A percentile compares a stretch with the other conserved stretches of the same genome.
Evolutionary conservation across 805 yeast genomes (phyloP).

Genomic region (Limtongia smithiae): DNA sequence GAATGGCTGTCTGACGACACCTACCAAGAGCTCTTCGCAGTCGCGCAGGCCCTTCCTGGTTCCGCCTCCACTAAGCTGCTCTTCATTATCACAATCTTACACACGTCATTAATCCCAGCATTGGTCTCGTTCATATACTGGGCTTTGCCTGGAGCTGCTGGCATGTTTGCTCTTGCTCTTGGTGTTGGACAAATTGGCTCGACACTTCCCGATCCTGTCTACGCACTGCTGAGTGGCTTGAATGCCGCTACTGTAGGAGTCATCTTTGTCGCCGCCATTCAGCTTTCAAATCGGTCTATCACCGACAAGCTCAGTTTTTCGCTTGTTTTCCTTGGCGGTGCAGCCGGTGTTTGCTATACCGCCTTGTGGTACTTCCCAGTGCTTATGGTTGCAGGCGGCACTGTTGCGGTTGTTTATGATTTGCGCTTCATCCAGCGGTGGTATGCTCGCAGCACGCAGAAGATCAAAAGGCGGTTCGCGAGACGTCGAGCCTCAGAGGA

Average conservation of each 20-base stretch:
- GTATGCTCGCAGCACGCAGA: too few species aligned
- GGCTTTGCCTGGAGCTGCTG: constrained; percentile 26
- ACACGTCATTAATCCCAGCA: constrained; percentile 20
- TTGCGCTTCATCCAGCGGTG: too few species aligned
- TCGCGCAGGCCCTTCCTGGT: constrained; percentile 26
- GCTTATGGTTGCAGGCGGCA: constrained; percentile 22
- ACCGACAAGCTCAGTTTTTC: constrained; percentile 23
- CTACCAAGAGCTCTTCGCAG: constrained; percentile 23
- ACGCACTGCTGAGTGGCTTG: constrained; percentile 22
- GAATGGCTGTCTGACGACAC: constrained; percentile 22
- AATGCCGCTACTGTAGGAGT: constrained; percentile 27
- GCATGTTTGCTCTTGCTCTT: constrained; percentile 21
- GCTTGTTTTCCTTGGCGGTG: constrained; percentile 19
- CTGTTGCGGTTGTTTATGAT: constrained; percentile 16
- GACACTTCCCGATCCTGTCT: constrained; percentile 21
- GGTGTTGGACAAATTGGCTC: constrained; percentile 23
- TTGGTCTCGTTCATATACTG: constrained; percentile 22
- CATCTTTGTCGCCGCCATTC: constrained; percentile 21
- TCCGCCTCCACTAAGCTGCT: constrained; percentile 26
- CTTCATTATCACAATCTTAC: constrained; percentile 23
- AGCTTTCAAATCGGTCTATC: constrained; percentile 16
- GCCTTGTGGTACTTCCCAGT: constrained; percentile 27
- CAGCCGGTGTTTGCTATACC: constrained; percentile 19
- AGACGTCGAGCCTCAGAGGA: too few species aligned
- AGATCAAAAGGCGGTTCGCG: too few species aligned